Evolutionary conservation across 345 rosid genomes (phyloP).

Genomic region (Microthlaspi erraticum): DNA sequence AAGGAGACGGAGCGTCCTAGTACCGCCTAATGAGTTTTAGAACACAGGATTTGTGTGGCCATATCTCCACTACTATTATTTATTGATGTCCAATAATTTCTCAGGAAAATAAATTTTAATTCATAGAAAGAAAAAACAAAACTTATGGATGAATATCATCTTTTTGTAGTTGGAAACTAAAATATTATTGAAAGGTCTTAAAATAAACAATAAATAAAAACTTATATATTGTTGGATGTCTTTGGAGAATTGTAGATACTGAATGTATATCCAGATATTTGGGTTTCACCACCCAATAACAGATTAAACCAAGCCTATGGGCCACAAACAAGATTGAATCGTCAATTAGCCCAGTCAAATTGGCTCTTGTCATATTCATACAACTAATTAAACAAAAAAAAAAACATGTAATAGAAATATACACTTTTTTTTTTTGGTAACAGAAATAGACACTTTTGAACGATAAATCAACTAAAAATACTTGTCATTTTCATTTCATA

Average conservation of each 20-base stretch:
- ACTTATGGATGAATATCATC: background rate
- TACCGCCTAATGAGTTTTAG: no score
- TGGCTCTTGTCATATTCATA: background rate
- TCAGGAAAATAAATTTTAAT: background rate
- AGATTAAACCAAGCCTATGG: constrained; percentile 8
- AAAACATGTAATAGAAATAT: background rate
- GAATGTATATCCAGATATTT: no score
- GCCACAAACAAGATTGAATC: background rate
- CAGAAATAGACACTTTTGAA: constrained; percentile 16
- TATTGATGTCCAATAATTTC: no score
- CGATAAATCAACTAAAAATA: constrained; percentile 25
- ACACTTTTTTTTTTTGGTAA: no score
- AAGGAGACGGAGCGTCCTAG: no score
- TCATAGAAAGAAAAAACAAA: background rate
- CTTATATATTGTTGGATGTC: no score
- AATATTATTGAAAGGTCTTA: background rate
- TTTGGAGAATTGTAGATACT: no score
- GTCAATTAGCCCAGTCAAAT: background rate
- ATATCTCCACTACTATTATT: no score
- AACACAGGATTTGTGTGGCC: no score
- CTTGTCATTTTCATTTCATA: constrained; percentile 27
- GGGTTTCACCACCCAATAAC: no score
- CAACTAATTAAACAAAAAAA: background rate
- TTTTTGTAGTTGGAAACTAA: background rate
- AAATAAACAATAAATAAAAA: no score